Conservation (phyloP, 2,329 filamentous ascomycete genomes). For the Colletotrichum sp. region DNA sequence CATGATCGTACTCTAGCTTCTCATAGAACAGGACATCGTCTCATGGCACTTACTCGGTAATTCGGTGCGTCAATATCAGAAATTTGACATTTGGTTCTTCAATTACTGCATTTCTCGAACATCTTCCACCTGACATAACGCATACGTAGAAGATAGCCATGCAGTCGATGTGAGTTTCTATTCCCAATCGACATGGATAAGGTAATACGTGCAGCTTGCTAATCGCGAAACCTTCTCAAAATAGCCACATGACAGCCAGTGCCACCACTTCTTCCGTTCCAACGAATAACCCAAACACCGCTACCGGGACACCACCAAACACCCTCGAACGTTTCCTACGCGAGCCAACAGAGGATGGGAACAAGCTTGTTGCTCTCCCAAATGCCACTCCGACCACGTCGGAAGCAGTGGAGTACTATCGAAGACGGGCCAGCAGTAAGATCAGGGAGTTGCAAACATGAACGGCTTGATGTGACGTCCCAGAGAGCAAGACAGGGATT, state of each 20-base stretch:
- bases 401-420: background rate
- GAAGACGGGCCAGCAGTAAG: background rate
- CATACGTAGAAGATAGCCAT: background rate
- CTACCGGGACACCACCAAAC: background rate
- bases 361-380: background rate
- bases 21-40: background rate
- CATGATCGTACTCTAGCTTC: background rate
- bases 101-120: background rate
- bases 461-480: background rate
- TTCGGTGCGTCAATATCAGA: background rate
- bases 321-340: background rate
- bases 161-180: background rate
- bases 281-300: rapidly evolving
- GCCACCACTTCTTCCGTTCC: background rate
- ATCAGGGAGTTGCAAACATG: background rate
- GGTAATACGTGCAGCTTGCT: background rate
- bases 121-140: background rate
- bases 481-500: background rate
- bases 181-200: background rate
- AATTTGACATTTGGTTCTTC: rapidly evolving
- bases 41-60: rapidly evolving
- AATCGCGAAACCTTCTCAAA: rapidly evolving
- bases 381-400: background rate
- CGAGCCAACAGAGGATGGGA: background rate
- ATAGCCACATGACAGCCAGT: background rate